phyloP scores from a whole-genome alignment of 257 asterid genomes.

The Salvia miltiorrhiza region DNA sequence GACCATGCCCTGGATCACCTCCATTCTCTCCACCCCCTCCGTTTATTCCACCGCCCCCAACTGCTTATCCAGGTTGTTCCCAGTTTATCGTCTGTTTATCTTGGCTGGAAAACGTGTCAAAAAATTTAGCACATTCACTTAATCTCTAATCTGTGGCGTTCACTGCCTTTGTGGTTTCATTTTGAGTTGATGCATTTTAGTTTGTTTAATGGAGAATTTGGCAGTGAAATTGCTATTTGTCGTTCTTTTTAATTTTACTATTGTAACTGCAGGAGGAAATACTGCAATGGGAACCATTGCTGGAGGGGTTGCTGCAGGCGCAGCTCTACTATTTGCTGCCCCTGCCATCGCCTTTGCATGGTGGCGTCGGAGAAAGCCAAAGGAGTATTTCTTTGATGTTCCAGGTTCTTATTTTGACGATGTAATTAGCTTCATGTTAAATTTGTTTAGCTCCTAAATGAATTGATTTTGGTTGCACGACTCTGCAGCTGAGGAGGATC shows the following conservation, averaged over 20 bases:
- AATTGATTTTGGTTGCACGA: neutral
- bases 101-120: neutral
- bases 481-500: conserved; percentile 58
- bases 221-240: too few species aligned
- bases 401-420: conserved; percentile 36
- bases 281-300: conserved; percentile 56
- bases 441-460: neutral
- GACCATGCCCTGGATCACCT: conserved; percentile 98
- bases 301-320: conserved; percentile 69
- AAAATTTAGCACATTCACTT: neutral
- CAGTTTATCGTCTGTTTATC: conserved; percentile 2
- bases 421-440: neutral
- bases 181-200: neutral
- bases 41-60: conserved; percentile 83
- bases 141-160: neutral
- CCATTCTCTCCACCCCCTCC: conserved; percentile 99
- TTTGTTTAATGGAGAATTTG: too few species aligned
- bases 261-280: conserved; percentile 35
- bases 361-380: conserved; percentile 65
- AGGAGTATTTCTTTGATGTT: conserved; percentile 55
- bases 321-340: conserved; percentile 57
- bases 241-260: neutral
- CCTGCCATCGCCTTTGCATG: conserved; percentile 62
- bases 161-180: too few species aligned
- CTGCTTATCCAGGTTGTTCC: conserved; percentile 69